Evolutionary conservation across 2,329 filamentous ascomycete species (phyloP), one percentile per base, ranked within the genome.

Genomic region (Hymenoscyphus infarciens): DNA sequence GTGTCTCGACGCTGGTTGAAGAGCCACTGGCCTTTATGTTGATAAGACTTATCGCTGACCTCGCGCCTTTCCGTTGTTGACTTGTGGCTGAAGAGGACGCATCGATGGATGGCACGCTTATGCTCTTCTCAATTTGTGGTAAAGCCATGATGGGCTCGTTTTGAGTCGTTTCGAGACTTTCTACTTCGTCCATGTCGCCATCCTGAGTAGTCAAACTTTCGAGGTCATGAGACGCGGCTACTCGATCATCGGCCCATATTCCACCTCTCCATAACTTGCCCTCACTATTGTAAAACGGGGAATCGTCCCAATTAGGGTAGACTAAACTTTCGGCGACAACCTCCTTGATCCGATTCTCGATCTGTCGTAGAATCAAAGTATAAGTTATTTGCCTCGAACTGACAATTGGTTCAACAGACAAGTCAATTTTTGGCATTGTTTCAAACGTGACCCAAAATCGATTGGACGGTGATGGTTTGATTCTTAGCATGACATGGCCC

Each of bases 321-420:
- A 99, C 95, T 22, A 98, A 76, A 1, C 92, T 97, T 77, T 99
- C 95, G 10, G 90, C 91, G 64, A 99, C 83, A 8, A 97, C 92
- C 75, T 97, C 93, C 72, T 96, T 90, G 74, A 99, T 97, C 57
- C 92, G 85, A 72, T 90, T 96, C 76, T 99, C 95, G 63, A 99
- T 98, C 65, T 96, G 91, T 57, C 92, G 87, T 13, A 98, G 82
- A 61, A 99, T 95, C 63, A 97, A 84, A 1, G 89, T 91, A 75
- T 97, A 98, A 0, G 95, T 98, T 67, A 99, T 97, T 74, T 98
- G 94, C 63, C 94, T 87, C 15, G 92, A 90, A 77, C 93, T 97
- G 58, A 99, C 92, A 69, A 99, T 93, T 3, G 95, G 95, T 74
- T 98, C 92, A 53, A 98, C 91, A n/a, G 86, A 86, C 82, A 97